Evolutionary conservation across 2,329 filamentous ascomycete genomes (phyloP).

Genomic region (Penicillium sp.): DNA sequence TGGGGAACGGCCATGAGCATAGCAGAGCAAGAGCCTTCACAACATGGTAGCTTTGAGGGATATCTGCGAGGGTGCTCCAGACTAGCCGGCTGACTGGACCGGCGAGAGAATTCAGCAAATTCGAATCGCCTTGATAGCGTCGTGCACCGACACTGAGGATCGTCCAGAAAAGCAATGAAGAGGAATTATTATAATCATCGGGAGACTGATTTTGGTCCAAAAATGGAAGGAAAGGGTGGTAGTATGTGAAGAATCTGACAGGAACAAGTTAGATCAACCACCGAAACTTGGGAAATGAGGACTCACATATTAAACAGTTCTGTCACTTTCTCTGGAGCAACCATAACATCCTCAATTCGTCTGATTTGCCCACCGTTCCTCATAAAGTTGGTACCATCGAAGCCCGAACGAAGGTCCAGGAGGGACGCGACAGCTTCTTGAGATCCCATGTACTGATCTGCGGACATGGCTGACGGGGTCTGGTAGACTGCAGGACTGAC

Average conservation of each 20-base stretch:
- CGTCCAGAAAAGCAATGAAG: slow-evolving; percentile 61
- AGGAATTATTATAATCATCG: slow-evolving; percentile 51
- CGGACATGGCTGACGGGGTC: slow-evolving; percentile 30
- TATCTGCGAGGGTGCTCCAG: slow-evolving; percentile 54
- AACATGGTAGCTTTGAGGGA: slow-evolving; percentile 56
- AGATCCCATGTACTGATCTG: slow-evolving; percentile 40
- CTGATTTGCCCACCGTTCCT: slow-evolving; percentile 46
- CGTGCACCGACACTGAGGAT: slow-evolving; percentile 56
- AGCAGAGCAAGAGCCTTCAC: slow-evolving; percentile 56
- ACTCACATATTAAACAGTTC: slow-evolving; percentile 41
- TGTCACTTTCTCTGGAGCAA: slow-evolving; percentile 36
- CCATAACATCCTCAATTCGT: slow-evolving; percentile 45
- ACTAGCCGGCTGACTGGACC: slow-evolving; percentile 50
- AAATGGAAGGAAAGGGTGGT: slow-evolving; percentile 58
- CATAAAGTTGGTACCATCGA: slow-evolving; percentile 36
- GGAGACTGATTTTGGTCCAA: slow-evolving; percentile 48
- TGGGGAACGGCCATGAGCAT: slow-evolving; percentile 58
- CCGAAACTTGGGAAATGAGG: neutral
- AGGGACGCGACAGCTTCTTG: slow-evolving; percentile 45
- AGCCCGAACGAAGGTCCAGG: slow-evolving; percentile 43
- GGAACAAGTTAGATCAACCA: slow-evolving; percentile 17
- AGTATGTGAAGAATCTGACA: slow-evolving; percentile 54
- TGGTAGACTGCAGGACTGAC: slow-evolving; percentile 30
- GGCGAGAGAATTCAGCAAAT: slow-evolving; percentile 46
- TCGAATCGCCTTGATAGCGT: slow-evolving; percentile 48